Evolutionary conservation across 2,329 filamentous ascomycete species (phyloP).

Genomic region (Mycosphaerella arachidis): DNA sequence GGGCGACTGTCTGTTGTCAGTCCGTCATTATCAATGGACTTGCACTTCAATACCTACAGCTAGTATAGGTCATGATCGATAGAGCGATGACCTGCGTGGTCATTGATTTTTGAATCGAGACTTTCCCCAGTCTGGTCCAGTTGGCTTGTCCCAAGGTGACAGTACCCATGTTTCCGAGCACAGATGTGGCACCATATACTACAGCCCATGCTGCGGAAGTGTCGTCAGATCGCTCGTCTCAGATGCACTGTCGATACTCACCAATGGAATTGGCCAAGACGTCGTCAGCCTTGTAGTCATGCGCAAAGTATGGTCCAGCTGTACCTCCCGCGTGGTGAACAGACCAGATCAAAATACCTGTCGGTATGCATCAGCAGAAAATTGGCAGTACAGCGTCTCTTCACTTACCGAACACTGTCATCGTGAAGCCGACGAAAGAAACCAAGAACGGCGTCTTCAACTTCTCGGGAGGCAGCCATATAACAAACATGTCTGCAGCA

Average conservation of each 20-base stretch:
- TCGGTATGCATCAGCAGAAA: no score
- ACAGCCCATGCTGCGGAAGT: constrained; percentile 4
- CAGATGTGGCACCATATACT: constrained; percentile 13
- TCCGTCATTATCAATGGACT: no score
- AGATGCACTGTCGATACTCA: no score
- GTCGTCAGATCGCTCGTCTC: no score
- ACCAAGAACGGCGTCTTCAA: constrained; percentile 11
- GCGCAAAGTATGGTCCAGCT: constrained; percentile 14
- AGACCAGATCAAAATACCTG: constrained; percentile 8
- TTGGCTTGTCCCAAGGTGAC: constrained; percentile 9
- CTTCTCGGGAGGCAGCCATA: constrained; percentile 15
- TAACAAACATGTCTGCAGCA: constrained; percentile 8
- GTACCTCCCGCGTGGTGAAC: constrained; percentile 12
- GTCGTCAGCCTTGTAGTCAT: constrained; percentile 10
- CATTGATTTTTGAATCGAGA: constrained; percentile 5
- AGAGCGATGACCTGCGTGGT: constrained; percentile 8
- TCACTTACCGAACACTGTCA: constrained; percentile 8
- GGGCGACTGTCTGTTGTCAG: constrained; percentile 2
- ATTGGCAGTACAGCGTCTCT: no score
- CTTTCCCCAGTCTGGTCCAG: constrained; percentile 9
- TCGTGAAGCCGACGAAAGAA: constrained; percentile 10
- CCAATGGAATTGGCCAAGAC: constrained; percentile 9
- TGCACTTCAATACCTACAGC: no score
- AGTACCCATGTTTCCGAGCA: constrained; percentile 13
- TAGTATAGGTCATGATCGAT: constrained; percentile 5